Conservation (phyloP, 2,329 filamentous ascomycete genomes). For the Sarocladium strictum region DNA sequence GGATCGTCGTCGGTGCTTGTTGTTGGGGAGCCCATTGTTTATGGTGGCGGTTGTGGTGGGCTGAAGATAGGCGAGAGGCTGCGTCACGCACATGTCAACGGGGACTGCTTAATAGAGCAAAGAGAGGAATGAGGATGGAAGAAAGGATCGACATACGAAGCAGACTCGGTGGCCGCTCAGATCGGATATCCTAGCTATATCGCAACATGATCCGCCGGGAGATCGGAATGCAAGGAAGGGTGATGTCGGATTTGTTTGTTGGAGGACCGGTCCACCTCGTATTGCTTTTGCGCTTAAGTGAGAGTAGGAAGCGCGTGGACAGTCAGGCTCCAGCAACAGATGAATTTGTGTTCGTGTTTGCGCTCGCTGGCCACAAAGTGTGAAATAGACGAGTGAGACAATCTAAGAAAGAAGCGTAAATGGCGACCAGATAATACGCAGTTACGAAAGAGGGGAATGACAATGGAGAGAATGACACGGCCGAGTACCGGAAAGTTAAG, state of each 20-base stretch:
- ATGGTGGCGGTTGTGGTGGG: neutral
- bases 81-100: constrained; percentile 6
- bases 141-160: constrained; percentile 5
- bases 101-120: neutral
- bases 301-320: too few relatives aligned
- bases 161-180: constrained; percentile 1
- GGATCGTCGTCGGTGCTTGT: constrained; percentile 15
- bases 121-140: neutral
- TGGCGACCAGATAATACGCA: too few relatives aligned
- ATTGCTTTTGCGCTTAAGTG: too few relatives aligned
- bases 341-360: too few relatives aligned
- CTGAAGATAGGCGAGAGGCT: neutral
- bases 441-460: too few relatives aligned
- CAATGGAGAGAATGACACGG: neutral
- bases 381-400: too few relatives aligned
- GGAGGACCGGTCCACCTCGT: neutral
- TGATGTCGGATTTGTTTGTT: neutral
- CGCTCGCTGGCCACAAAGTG: too few relatives aligned
- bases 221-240: neutral
- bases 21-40: neutral
- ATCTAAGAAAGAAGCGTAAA: too few relatives aligned
- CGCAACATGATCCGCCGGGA: constrained; percentile 1
- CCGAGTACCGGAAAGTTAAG: neutral
- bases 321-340: too few relatives aligned
- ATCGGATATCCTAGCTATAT: neutral